Evolutionary conservation across 192 early-diverging fungal genomes (phyloP).

Genomic region (Coemansia sp.): DNA sequence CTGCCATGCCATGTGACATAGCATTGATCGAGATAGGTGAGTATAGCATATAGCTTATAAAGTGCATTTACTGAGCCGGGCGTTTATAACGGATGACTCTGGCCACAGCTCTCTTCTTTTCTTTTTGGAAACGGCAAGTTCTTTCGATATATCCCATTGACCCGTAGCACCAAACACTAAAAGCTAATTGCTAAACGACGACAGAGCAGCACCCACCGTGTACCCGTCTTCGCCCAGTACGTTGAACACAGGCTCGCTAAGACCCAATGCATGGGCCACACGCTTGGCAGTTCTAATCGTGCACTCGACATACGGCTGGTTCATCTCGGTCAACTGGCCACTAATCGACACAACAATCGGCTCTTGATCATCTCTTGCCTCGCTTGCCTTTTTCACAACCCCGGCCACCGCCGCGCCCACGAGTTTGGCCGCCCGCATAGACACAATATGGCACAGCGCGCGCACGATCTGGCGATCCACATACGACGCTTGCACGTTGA

Average conservation of each 20-base stretch:
- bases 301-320: conserved; percentile 47
- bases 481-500: conserved; percentile 65
- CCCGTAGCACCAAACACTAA: too few species aligned
- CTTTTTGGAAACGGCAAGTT: too few species aligned
- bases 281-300: conserved; percentile 24
- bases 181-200: conserved; percentile 22
- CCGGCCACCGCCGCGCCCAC: conserved; percentile 67
- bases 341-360: conserved; percentile 35
- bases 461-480: conserved; percentile 82
- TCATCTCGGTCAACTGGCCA: conserved; percentile 52
- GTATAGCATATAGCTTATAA: too few species aligned
- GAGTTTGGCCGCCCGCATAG: conserved; percentile 80
- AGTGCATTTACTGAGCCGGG: too few species aligned
- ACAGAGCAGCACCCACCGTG: conserved; percentile 37
- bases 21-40: too few species aligned
- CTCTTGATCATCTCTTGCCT: conserved; percentile 18
- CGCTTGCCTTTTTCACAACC: conserved; percentile 19
- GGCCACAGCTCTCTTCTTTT: too few species aligned
- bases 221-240: conserved; percentile 44
- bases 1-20: too few species aligned
- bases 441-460: conserved; percentile 77
- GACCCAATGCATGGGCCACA: conserved; percentile 2
- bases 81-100: too few species aligned
- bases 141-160: too few species aligned
- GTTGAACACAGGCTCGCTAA: conserved; percentile 28